phyloP scores from a whole-genome alignment of 2,329 filamentous ascomycete genomes.

The Rutstroemia sp. region DNA sequence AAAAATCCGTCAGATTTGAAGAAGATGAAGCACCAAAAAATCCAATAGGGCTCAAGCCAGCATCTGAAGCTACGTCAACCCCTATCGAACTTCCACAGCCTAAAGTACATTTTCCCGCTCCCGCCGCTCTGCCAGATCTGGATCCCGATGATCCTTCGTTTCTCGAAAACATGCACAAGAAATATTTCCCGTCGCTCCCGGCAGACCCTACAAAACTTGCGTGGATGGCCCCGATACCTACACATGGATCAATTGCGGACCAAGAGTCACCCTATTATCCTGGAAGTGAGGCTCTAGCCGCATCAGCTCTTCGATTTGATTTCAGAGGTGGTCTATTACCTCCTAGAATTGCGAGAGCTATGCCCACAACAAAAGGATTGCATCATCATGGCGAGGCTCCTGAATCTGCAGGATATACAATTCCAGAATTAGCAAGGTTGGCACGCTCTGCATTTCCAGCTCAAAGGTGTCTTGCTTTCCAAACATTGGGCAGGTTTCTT shows the following conservation, averaged over 20 bases:
- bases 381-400: conserved; percentile 93
- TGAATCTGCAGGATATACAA: conserved; percentile 88
- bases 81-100: conserved; percentile 47
- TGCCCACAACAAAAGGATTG: conserved; percentile 72
- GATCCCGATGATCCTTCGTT: conserved; percentile 80
- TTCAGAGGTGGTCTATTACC: conserved; percentile 76
- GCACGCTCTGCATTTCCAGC: conserved; percentile 75
- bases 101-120: conserved; percentile 34
- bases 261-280: conserved; percentile 77
- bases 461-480: conserved; percentile 86
- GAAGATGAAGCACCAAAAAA: conserved; percentile 33
- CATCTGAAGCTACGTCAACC: conserved; percentile 37
- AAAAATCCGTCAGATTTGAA: conserved; percentile 34
- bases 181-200: conserved; percentile 87
- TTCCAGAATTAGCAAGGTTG: conserved; percentile 75
- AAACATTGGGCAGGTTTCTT: conserved; percentile 78
- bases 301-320: conserved; percentile 79
- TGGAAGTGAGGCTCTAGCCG: conserved; percentile 59
- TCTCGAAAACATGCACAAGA: conserved; percentile 73
- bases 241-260: conserved; percentile 56
- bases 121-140: conserved; percentile 56
- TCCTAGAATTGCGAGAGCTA: conserved; percentile 62
- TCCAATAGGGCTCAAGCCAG: conserved; percentile 34
- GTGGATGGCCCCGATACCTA: conserved; percentile 76
- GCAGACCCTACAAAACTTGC: conserved; percentile 79